A percentile compares a stretch with the other conserved stretches of the same genome.
These are phyloP conservation scores for Porcisia deanei DNA, from an alignment of 208 protist species.

Conservation along the genomic window DNA sequence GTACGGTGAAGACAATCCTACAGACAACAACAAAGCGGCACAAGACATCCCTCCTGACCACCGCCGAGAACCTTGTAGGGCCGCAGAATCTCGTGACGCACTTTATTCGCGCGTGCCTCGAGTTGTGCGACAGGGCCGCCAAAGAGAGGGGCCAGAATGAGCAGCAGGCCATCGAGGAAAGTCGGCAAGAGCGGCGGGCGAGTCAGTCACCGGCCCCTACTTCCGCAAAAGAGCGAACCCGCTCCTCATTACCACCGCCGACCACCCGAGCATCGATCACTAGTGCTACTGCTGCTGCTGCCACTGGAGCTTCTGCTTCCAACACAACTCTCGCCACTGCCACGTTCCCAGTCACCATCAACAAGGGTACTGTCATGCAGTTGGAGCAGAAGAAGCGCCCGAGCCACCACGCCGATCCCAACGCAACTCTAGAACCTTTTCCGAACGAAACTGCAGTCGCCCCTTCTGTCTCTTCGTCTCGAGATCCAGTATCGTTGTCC, in stretches of 20 bases:
- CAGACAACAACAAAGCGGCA: conserved; percentile 62
- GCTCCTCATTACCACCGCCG: conserved; percentile 6
- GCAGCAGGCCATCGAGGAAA: conserved; percentile 53
- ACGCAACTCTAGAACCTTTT: background rate
- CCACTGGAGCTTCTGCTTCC: conserved; percentile 5
- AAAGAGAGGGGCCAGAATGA: conserved; percentile 50
- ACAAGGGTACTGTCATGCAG: conserved; percentile 2
- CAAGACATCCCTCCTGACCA: conserved; percentile 48
- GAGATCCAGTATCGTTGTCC: background rate
- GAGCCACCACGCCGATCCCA: conserved; percentile 29
- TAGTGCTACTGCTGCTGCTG: background rate
- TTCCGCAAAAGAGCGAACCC: conserved; percentile 6
- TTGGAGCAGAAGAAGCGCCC: conserved; percentile 20
- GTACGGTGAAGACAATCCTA: conserved; percentile 90
- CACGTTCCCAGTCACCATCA: conserved; percentile 1
- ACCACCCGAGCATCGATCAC: background rate
- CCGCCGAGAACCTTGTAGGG: conserved; percentile 64
- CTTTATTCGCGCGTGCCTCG: conserved; percentile 88
- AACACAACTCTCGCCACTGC: background rate
- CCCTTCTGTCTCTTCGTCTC: background rate
- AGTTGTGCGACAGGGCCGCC: conserved; percentile 42
- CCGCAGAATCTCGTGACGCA: conserved; percentile 80
- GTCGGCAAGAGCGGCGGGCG: conserved; percentile 46
- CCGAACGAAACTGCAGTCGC: background rate
- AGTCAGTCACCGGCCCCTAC: conserved; percentile 50